These are phyloP conservation scores for Echria macrotheca DNA, from an alignment of 495 filamentous ascomycete genomes.

Conservation along the genomic window DNA sequence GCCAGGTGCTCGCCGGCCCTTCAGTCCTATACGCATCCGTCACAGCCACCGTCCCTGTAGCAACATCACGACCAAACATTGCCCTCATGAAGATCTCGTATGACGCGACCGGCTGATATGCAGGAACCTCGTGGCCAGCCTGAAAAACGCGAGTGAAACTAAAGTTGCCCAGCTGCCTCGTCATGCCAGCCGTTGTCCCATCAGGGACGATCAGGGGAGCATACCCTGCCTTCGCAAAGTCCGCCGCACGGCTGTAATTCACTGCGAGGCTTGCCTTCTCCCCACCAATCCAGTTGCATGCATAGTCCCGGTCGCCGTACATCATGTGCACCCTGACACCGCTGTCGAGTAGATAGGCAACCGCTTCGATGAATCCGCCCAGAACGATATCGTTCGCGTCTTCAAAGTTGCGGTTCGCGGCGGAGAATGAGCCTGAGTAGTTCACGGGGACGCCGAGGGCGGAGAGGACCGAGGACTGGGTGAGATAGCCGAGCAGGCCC, in stretches of 20 bases:
- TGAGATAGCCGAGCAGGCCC: not conserved
- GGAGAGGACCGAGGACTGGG: conserved; percentile 1
- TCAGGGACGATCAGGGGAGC: not conserved
- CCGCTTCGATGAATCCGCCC: conserved; percentile 36
- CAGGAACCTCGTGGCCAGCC: not conserved
- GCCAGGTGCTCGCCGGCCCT: not conserved
- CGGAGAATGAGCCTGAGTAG: conserved; percentile 39
- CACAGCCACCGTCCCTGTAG: not conserved
- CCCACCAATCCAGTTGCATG: conserved; percentile 61
- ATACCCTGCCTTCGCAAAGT: not conserved
- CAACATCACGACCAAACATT: not conserved
- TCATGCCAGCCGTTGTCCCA: not conserved
- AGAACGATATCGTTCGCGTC: conserved; percentile 46
- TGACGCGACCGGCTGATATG: not conserved
- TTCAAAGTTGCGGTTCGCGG: conserved; percentile 48
- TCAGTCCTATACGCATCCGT: not conserved
- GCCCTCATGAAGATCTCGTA: not conserved
- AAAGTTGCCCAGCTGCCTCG: not conserved
- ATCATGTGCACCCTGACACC: conserved; percentile 62
- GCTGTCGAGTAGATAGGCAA: conserved; percentile 44
- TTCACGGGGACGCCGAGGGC: conserved; percentile 1
- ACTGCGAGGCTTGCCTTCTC: conserved; percentile 50
- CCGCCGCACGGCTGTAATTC: not conserved
- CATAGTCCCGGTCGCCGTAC: conserved; percentile 56
- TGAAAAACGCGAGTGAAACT: conserved; percentile 1